phyloP scores from a whole-genome alignment of 176 grass and related monocot species.

The Oryza officinalis region DNA sequence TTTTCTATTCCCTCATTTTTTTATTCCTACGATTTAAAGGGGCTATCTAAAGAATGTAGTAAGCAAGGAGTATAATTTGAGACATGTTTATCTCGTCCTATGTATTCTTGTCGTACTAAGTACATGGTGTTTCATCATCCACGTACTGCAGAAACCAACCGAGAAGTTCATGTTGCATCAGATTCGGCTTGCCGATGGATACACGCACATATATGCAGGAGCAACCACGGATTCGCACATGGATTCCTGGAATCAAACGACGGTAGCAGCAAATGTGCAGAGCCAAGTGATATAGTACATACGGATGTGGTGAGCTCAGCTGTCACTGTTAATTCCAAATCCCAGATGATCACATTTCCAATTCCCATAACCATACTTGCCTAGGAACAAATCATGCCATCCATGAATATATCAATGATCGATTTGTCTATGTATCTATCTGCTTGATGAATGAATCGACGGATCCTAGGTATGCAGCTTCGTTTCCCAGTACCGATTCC shows the following conservation, averaged over 20 bases:
- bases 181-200: not conserved
- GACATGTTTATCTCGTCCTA: not conserved
- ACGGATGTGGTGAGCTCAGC: not conserved
- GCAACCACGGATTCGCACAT: not conserved
- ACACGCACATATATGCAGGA: not conserved
- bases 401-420: not conserved
- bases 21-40: too few relatives aligned
- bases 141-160: not conserved
- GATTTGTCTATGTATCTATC: not conserved
- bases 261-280: not conserved
- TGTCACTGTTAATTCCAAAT: not conserved
- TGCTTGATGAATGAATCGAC: not conserved
- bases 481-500: not conserved
- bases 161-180: not conserved
- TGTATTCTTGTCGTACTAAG: not conserved
- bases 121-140: not conserved
- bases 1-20: too few relatives aligned
- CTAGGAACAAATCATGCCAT: not conserved
- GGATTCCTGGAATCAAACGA: not conserved
- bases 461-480: slow-evolving; percentile 16
- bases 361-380: not conserved
- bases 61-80: not conserved
- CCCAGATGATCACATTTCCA: not conserved
- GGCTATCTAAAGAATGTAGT: not conserved
- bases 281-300: not conserved